A percentile compares a stretch with the other conserved stretches of the same genome.
Evolutionary conservation across 768 basidiomycete species (phyloP).

Genomic region (Rhizopogon roseolus): DNA sequence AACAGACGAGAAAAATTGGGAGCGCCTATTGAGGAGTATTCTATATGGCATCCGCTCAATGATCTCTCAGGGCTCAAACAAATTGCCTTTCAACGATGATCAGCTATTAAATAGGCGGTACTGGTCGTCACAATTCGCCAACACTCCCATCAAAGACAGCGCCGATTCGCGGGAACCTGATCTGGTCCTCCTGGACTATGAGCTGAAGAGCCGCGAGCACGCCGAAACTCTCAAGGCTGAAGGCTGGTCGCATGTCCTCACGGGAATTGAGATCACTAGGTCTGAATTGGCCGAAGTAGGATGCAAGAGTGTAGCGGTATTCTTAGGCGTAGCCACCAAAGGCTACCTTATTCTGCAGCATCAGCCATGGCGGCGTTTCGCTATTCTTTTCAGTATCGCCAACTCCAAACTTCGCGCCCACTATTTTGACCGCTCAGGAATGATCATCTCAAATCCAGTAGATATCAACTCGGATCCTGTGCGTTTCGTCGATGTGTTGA

Average conservation of each 20-base stretch:
- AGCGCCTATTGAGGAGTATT: neutral
- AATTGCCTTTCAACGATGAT: too few species aligned
- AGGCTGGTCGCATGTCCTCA: neutral
- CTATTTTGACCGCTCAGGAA: neutral
- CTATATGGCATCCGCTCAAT: too few species aligned
- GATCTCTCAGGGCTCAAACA: too few species aligned
- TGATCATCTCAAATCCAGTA: neutral
- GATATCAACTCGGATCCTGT: rapidly evolving
- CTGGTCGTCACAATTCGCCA: neutral
- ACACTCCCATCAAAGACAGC: neutral
- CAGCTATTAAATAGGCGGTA: too few species aligned
- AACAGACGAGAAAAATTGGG: neutral
- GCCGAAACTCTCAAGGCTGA: neutral
- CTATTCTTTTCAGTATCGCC: neutral
- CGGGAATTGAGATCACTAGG: neutral
- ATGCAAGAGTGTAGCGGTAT: neutral
- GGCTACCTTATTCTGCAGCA: neutral
- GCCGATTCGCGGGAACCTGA: neutral
- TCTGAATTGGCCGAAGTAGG: neutral
- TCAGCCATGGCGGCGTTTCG: neutral
- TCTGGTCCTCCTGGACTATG: neutral
- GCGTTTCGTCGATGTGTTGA: neutral
- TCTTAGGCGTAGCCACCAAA: neutral
- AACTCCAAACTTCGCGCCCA: neutral
- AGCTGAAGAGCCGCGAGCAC: too few species aligned